Evolutionary conservation across 73 alveolate species (phyloP).

Genomic region (Symbiodinium natans): DNA sequence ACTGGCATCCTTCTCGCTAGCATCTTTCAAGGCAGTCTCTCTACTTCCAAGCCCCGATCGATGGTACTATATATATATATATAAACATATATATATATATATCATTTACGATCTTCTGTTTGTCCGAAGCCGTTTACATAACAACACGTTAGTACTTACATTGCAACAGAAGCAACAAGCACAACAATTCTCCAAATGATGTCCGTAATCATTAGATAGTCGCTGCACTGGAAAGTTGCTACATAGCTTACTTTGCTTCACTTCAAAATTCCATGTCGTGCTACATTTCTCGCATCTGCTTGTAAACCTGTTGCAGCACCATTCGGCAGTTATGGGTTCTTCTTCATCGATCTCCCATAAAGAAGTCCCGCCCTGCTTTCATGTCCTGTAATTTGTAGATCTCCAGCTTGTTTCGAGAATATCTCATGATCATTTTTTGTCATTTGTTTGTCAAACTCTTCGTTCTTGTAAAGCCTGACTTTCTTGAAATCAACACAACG

Average conservation of each 20-base stretch:
- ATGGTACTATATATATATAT: not conserved
- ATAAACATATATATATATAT: not conserved
- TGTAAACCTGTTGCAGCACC: not conserved
- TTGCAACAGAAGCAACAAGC: not conserved
- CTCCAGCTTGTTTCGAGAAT: not conserved
- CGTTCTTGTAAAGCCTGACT: not conserved
- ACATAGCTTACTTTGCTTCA: not conserved
- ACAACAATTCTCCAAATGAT: not conserved
- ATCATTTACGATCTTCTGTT: not conserved
- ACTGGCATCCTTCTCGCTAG: not conserved
- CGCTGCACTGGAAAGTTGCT: not conserved
- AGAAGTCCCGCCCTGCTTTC: not conserved
- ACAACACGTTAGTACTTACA: not conserved
- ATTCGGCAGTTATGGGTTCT: not conserved
- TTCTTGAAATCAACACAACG: slow-evolving; percentile 24
- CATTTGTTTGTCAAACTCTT: not conserved
- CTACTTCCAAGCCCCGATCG: not conserved
- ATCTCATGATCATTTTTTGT: not conserved
- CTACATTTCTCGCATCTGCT: not conserved
- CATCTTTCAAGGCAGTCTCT: not conserved
- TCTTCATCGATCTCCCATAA: slow-evolving; percentile 21
- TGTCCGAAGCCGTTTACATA: not conserved
- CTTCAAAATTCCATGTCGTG: not conserved
- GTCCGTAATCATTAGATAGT: not conserved
- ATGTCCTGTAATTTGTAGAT: slow-evolving; percentile 19